Evolutionary conservation across 2,329 filamentous ascomycete species (phyloP), one percentile per base, ranked within the genome.

Genomic region (Westerdykella ornata): DNA sequence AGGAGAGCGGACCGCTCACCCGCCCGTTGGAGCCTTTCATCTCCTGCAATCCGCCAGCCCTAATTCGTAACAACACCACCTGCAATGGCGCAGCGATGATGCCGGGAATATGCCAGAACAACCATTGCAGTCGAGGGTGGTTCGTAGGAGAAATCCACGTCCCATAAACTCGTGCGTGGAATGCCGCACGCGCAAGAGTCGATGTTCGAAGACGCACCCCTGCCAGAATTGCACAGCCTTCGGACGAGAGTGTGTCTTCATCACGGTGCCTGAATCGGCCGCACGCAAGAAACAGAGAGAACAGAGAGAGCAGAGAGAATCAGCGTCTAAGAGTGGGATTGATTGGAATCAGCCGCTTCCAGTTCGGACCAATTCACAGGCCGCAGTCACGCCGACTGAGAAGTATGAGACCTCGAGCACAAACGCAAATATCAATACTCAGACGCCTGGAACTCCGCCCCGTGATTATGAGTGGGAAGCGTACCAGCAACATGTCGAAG

Each of bases 181-280:
- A 44, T 66, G 62, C 45, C 60, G 62, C 42, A 64, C 62, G 30
- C 57, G 62, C 26, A 66, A 66, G 45, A 62, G 57, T 43, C 54
- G 62, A 43, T 66, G 62, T 46, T 62, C 58, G n/a, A 66, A 66
- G 46, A 66, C 62, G 29, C 60, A 65, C 34, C 62, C 62, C 31
- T 65, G 62, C 46, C 62, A 66, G 45, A 66, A 65, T 42, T 66
- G 62, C 53, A 64, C 60, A 7, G 62, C 62, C 15, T 66, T 65
- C 48, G 62, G 62, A 22, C 48, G 62, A 47, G 62, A 66, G 43
- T 66, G 62, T 41, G 46, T 66, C 46, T 66, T 66, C 48, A 66
- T 66, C 44, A 65, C 60, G 16, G 60, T 65, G 12, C 60, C 62
- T 38, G 62, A 66, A 52, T 60, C 57, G 39, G 62, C 60, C 29